Base-by-base conservation (phyloP, 2,329 filamentous ascomycete genomes). In the Torrubiella hemipterigena region DNA sequence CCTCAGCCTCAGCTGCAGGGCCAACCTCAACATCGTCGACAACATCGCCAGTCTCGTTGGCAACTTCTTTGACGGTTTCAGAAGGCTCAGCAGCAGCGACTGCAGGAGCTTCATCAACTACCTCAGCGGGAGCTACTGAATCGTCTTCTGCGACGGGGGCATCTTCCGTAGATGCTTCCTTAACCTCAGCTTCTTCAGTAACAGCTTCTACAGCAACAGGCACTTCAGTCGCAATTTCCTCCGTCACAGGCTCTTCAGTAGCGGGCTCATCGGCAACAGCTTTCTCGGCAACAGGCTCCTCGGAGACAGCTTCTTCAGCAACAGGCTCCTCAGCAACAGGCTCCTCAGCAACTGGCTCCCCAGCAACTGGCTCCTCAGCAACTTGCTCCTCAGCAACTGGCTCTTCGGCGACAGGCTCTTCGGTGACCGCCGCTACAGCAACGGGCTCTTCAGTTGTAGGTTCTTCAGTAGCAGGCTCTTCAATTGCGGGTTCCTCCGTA, bases 331-430 rank as follows among this genome's bases (percentile, higher is more conserved):
- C n/a, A 14, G 10, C 26, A 27, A 12, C 13, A n/a, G 14, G n/a
- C 7, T 27, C 26, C 26, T 27, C 17, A 6, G 7, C 6, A 15
- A 15, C n/a, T 17, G 14, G n/a, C 11, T 13, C 13, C n/a, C n/a
- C 20, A 22, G 20, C 20, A 22, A n/a, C 22, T 11, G 12, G 12
- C 13, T 27, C 26, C 5, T n/a, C n/a, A 14, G 10, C 26, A 27
- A 12, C 13, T 15, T 27, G n/a, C 7, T 27, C 26, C 26, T 27
- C 17, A 6, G 7, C 6, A 15, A 15, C n/a, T 17, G 14, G n/a
- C 11, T 13, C 13, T 22, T 22, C 59, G 38, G 58, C 59, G 35
- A 46, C 42, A 42, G 49, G 52, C 54, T 70, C 52, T 34, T 54
- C 47, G 24, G 30, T 25, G 22, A 29, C 11, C 13, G 32, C 33